Evolutionary conservation across 2,329 filamentous ascomycete species (phyloP).

Genomic region (Phialophora verrucosa): DNA sequence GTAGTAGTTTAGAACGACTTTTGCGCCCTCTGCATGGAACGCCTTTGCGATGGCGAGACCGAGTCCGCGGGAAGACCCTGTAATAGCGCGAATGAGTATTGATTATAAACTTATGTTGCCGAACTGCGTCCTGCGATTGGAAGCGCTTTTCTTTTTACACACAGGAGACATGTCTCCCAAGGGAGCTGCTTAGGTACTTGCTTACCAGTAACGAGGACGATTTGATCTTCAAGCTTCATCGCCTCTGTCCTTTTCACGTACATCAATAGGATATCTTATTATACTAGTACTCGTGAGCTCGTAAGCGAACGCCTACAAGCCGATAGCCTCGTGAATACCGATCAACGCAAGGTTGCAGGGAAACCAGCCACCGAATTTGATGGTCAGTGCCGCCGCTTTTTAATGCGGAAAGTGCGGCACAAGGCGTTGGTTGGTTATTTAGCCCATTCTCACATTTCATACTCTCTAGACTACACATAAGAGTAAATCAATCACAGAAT

Average conservation of each 20-base stretch:
- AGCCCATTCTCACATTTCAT: no score
- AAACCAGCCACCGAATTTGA: no score
- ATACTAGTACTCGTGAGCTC: neutral
- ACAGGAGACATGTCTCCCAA: neutral
- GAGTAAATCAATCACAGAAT: no score
- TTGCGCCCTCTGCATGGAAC: conserved; percentile 27
- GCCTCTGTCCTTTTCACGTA: neutral
- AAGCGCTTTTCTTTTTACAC: neutral
- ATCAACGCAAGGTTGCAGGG: no score
- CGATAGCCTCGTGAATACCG: neutral
- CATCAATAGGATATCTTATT: neutral
- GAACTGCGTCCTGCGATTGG: neutral
- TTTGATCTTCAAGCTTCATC: conserved; percentile 31
- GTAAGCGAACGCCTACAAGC: neutral
- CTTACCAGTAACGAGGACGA: conserved; percentile 35
- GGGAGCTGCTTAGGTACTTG: neutral
- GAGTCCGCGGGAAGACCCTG: conserved; percentile 33
- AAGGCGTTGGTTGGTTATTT: no score
- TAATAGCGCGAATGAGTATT: neutral
- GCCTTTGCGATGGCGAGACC: conserved; percentile 32
- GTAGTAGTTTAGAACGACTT: conserved; percentile 34
- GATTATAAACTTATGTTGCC: neutral
- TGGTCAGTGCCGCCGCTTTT: no score
- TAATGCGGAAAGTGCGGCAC: no score
- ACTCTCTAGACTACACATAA: no score